phyloP scores from a whole-genome alignment of 106 monocot genomes.

The Dioscorea dumetorum region DNA sequence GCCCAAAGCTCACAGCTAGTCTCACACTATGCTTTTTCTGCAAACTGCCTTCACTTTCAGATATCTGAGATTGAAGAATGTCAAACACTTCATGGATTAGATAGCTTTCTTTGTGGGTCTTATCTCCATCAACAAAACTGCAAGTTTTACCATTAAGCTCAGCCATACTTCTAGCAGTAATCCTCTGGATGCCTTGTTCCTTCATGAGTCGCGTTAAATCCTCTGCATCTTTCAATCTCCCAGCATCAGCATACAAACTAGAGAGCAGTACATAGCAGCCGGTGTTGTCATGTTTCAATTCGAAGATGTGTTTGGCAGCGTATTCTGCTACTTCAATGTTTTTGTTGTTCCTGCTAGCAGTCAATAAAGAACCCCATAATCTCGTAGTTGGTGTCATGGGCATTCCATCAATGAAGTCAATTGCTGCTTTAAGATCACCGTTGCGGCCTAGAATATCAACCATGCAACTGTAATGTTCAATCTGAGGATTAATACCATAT shows the following conservation, averaged over 20 bases:
- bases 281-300: slow-evolving; percentile 65
- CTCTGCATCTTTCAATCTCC: slow-evolving; percentile 51
- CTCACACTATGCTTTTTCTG: slow-evolving; percentile 55
- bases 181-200: slow-evolving; percentile 34
- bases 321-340: slow-evolving; percentile 57
- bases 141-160: slow-evolving; percentile 31
- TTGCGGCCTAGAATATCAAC: slow-evolving; percentile 72
- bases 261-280: slow-evolving; percentile 73
- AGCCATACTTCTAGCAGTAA: slow-evolving; percentile 40
- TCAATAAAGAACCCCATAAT: slow-evolving; percentile 87
- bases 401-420: slow-evolving; percentile 66
- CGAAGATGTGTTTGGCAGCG: slow-evolving; percentile 58
- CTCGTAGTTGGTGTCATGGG: slow-evolving; percentile 48
- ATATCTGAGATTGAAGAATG: slow-evolving; percentile 37
- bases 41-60: slow-evolving; percentile 28
- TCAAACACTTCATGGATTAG: slow-evolving; percentile 36
- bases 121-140: slow-evolving; percentile 61
- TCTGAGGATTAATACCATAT: slow-evolving; percentile 37
- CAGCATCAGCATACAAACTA: slow-evolving; percentile 64
- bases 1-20: slow-evolving; percentile 50
- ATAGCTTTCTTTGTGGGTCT: slow-evolving; percentile 31
- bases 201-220: slow-evolving; percentile 52
- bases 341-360: slow-evolving; percentile 67
- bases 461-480: slow-evolving; percentile 94
- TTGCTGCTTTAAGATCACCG: slow-evolving; percentile 49